Base-by-base conservation (phyloP, 495 filamentous ascomycete species). In the Elaphomyces granulatus region DNA sequence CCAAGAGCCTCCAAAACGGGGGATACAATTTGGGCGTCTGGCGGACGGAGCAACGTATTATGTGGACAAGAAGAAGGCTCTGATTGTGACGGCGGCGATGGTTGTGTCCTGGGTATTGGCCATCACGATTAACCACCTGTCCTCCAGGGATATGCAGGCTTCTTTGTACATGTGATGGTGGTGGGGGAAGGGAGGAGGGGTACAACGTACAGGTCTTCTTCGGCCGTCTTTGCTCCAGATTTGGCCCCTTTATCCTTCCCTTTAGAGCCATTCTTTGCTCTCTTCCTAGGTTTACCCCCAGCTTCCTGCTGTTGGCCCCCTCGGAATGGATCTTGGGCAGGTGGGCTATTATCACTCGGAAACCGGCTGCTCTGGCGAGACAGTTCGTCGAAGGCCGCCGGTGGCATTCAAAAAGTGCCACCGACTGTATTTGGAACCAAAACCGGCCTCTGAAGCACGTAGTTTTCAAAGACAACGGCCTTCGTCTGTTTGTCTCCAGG, bases 371-470 rank as follows among this genome's bases (percentile, higher is more conserved):
- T 56, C 52, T 59, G 64, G 53, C 55, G 56, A 51, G 58, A 61
- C 36, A 55, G 40, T 48, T 66, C 61, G 61, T 66, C 64, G 53
- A 61, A 59, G 21, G 60, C 59, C 54, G 58, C 62, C 53, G 62
- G 62, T 56, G 56, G 61, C 64, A 68, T 68, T 53, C 56, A 66
- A 64, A 26, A 28, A 43, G n/a, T n/a, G n/a, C n/a, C n/a, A n/a
- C n/a, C n/a, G n/a, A n/a, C n/a, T n/a, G n/a, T n/a, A n/a, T n/a
- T n/a, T n/a, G n/a, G n/a, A n/a, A n/a, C n/a, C n/a, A n/a, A n/a
- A n/a, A n/a, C n/a, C n/a, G n/a, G n/a, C n/a, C n/a, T n/a, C n/a
- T n/a, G n/a, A n/a, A n/a, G n/a, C n/a, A n/a, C n/a, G n/a, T n/a
- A n/a, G n/a, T n/a, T n/a, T n/a, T n/a, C n/a, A n/a, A n/a, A n/a